phyloP scores from a whole-genome alignment of 2,329 filamentous ascomycete genomes.

The Diaporthe vaccinii region DNA sequence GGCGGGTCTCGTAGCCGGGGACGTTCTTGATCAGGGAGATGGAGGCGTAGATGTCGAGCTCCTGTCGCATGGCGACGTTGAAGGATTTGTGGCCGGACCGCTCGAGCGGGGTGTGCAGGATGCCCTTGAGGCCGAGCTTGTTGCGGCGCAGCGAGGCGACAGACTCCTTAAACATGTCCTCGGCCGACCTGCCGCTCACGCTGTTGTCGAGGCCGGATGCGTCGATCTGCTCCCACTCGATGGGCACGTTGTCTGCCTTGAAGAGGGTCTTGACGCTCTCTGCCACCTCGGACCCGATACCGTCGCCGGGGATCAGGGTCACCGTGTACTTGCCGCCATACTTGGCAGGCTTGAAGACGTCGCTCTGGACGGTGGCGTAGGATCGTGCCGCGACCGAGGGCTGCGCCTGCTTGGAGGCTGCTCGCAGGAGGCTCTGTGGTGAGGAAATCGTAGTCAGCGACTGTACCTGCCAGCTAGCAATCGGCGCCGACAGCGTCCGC shows the following conservation, averaged over 20 bases:
- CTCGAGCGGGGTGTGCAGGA: constrained; percentile 96
- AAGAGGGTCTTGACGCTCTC: constrained; percentile 98
- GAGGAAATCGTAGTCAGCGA: constrained; percentile 46
- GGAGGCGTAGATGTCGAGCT: constrained; percentile 99
- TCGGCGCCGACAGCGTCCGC: constrained; percentile 6
- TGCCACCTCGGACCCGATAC: constrained; percentile 96
- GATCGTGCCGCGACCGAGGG: constrained; percentile 60
- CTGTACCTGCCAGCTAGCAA: constrained; percentile 29
- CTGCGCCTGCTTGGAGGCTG: constrained; percentile 61
- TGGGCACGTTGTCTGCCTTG: constrained; percentile 96
- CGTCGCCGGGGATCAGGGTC: constrained; percentile 97
- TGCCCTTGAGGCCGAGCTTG: constrained; percentile 99
- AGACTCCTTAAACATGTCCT: constrained; percentile 95
- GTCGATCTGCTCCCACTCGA: constrained; percentile 98
- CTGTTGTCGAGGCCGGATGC: constrained; percentile 91
- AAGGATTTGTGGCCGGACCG: constrained; percentile 98
- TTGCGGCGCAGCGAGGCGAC: constrained; percentile 97
- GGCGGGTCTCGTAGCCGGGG: constrained; percentile 96
- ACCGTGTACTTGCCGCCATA: constrained; percentile 99
- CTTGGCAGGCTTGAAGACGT: constrained; percentile 99
- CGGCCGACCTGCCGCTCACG: constrained; percentile 77
- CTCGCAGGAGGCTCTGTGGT: constrained; percentile 64
- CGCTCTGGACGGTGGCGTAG: constrained; percentile 88
- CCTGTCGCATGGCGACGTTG: constrained; percentile 99
- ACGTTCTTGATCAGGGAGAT: constrained; percentile 99